Percentiles rank a stretch among this genome's conserved stretches.
These are phyloP conservation scores for Botryotinia globosa DNA, from an alignment of 2,329 filamentous ascomycete species.

Conservation along the genomic window DNA sequence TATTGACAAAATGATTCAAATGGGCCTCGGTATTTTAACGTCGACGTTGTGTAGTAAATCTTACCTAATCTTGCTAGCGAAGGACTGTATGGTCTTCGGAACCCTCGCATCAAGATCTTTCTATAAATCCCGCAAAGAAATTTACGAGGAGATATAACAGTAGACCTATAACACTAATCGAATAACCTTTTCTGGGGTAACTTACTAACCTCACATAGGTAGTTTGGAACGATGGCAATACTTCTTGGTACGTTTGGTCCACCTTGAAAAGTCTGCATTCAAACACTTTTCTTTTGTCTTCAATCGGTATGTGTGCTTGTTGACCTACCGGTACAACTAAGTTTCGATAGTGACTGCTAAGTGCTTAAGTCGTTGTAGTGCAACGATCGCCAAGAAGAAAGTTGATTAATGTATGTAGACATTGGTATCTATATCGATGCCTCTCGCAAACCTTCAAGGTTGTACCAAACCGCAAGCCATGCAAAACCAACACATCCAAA, in stretches of 20 bases:
- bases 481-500: neutral
- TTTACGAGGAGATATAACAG: neutral
- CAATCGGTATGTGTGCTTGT: neutral
- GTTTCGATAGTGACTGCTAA: neutral
- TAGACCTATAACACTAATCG: neutral
- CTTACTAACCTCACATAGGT: neutral
- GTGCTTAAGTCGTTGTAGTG: neutral
- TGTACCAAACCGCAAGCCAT: neutral
- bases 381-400: neutral
- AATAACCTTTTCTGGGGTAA: slow-evolving; percentile 7
- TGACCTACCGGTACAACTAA: neutral
- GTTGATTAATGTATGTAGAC: neutral
- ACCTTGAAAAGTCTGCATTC: neutral
- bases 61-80: neutral
- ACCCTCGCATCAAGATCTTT: neutral
- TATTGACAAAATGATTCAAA: no score
- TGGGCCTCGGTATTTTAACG: no score
- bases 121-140: neutral
- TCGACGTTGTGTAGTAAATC: neutral
- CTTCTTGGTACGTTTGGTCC: neutral
- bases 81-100: neutral
- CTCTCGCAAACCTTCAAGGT: no score
- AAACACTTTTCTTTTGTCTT: neutral
- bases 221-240: neutral
- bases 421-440: neutral